A percentile compares a stretch with the other conserved stretches of the same genome.
Evolutionary conservation across 176 grass and related monocot genomes (phyloP).

Genomic region (Eragrostis curvula): DNA sequence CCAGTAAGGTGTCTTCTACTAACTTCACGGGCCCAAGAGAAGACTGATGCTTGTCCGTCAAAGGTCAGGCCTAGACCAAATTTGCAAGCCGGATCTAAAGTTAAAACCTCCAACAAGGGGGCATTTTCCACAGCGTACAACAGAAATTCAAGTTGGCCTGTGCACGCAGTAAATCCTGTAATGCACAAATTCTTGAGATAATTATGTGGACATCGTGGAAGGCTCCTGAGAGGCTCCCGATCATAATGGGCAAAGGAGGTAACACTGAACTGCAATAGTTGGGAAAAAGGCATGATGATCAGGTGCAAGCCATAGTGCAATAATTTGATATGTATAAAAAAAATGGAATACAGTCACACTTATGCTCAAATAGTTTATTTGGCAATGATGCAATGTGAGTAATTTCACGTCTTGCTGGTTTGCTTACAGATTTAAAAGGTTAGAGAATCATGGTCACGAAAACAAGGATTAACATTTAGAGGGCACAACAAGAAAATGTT

Average conservation of each 20-base stretch:
- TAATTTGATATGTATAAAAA: not conserved
- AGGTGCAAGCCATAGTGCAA: not conserved
- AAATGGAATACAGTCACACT: not conserved
- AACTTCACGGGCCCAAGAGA: too few relatives aligned
- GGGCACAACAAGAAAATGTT: too few relatives aligned
- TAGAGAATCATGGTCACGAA: too few relatives aligned
- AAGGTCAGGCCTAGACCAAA: not conserved
- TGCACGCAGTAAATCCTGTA: constrained; percentile 1
- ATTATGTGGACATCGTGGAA: not conserved
- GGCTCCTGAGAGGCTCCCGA: not conserved
- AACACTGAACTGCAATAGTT: not conserved
- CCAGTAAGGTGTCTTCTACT: too few relatives aligned
- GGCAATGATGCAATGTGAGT: too few relatives aligned
- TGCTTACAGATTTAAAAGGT: too few relatives aligned
- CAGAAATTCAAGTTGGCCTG: constrained; percentile 14
- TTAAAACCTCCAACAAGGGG: not conserved
- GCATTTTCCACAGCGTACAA: not conserved
- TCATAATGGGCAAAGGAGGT: not conserved
- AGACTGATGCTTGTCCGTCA: not conserved
- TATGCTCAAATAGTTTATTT: not conserved
- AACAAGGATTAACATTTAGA: too few relatives aligned
- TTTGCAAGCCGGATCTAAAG: too few relatives aligned
- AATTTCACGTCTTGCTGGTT: too few relatives aligned
- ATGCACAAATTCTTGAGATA: not conserved
- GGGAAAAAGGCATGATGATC: not conserved